Percentiles rank a stretch among this genome's conserved stretches.
phyloP scores from a whole-genome alignment of 768 basidiomycete genomes.

The Lentinula detonsa region DNA sequence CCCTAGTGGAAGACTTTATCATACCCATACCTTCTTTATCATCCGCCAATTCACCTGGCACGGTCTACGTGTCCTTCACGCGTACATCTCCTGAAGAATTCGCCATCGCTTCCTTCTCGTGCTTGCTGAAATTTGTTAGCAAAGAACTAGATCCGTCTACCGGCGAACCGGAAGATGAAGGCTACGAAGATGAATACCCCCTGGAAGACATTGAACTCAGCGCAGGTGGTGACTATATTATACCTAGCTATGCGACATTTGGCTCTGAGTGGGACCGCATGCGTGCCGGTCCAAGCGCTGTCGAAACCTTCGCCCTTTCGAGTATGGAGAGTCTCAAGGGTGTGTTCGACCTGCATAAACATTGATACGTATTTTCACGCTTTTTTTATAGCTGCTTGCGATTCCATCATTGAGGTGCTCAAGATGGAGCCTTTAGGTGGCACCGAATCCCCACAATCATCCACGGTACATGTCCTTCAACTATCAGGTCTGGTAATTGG shows the following conservation, averaged over 20 bases:
- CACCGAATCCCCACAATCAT: conserved; percentile 72
- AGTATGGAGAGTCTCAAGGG: conserved; percentile 94
- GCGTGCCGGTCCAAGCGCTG: conserved; percentile 67
- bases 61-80: conserved; percentile 92
- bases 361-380: conserved; percentile 9
- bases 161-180: conserved; percentile 94
- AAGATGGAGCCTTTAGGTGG: conserved; percentile 97
- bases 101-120: conserved; percentile 79
- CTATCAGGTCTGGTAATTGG: conserved; percentile 87
- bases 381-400: conserved; percentile 73
- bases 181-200: conserved; percentile 99
- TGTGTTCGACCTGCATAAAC: conserved; percentile 28
- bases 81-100: conserved; percentile 75
- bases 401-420: conserved; percentile 92
- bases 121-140: conserved; percentile 89
- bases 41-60: conserved; percentile 66
- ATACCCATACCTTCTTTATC: conserved; percentile 74
- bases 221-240: conserved; percentile 89
- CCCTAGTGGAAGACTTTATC: conserved; percentile 90
- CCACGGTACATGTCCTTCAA: conserved; percentile 91
- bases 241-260: conserved; percentile 93
- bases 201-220: conserved; percentile 93
- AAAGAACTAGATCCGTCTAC: conserved; percentile 96
- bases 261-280: conserved; percentile 93
- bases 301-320: conserved; percentile 90